Percentiles rank a stretch among this genome's conserved stretches.
phyloP scores from a whole-genome alignment of 2,329 filamentous ascomycete species.

The Colletotrichum cuscutae region DNA sequence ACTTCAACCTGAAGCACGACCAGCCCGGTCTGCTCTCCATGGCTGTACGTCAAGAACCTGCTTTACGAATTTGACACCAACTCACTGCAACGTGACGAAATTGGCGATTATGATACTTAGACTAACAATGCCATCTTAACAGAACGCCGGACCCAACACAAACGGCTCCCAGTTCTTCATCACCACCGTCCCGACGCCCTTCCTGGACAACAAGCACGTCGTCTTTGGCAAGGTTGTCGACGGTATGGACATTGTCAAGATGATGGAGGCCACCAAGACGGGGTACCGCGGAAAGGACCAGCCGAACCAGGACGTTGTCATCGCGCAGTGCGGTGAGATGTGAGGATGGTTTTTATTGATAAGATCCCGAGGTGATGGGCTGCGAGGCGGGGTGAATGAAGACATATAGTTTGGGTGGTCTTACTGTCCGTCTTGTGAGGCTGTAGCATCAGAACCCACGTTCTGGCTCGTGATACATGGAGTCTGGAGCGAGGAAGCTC shows the following conservation, averaged over 20 bases:
- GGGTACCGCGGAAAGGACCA: constrained; percentile 78
- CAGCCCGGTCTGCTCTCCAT: constrained; percentile 86
- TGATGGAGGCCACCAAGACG: constrained; percentile 92
- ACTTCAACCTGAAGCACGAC: constrained; percentile 84
- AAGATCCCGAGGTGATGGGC: background rate
- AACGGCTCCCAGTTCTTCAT: constrained; percentile 99
- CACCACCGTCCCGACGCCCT: constrained; percentile 86
- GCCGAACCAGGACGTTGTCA: constrained; percentile 84
- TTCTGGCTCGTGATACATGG: background rate
- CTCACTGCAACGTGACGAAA: background rate
- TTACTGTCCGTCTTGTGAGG: background rate
- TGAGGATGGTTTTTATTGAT: constrained; percentile 47
- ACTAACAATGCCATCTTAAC: background rate
- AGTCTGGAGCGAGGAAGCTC: background rate
- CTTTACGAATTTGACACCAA: background rate
- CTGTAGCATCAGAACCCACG: background rate
- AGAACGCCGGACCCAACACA: constrained; percentile 92
- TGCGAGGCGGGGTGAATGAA: background rate
- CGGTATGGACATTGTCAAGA: constrained; percentile 89
- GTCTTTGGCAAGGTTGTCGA: constrained; percentile 93
- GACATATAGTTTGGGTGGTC: background rate
- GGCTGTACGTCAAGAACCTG: constrained; percentile 73
- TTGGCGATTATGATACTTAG: background rate
- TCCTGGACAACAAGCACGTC: constrained; percentile 92
- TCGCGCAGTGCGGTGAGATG: constrained; percentile 95